These are phyloP conservation scores for Alternaria infectoria DNA, from an alignment of 2,329 filamentous ascomycete genomes.

Conservation along the genomic window DNA sequence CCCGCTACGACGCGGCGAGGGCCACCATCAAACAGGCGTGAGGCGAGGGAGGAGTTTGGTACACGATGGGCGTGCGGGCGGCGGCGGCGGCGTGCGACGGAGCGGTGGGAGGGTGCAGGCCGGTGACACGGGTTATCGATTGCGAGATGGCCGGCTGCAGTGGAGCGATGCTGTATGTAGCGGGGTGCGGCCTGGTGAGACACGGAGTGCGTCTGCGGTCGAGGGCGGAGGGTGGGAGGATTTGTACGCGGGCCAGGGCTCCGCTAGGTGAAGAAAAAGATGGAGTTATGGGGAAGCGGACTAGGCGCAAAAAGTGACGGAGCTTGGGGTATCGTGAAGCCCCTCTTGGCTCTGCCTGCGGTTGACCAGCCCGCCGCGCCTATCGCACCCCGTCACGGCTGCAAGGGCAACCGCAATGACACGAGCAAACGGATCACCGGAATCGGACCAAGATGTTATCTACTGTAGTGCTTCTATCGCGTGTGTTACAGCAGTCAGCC, in stretches of 20 bases:
- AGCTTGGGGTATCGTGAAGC: conserved; percentile 9
- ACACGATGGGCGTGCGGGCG: neutral
- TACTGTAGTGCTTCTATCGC: neutral
- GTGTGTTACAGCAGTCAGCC: conserved; percentile 19
- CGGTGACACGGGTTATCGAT: neutral
- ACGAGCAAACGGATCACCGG: neutral
- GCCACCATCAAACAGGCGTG: conserved; percentile 15
- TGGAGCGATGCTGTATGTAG: conserved; percentile 7
- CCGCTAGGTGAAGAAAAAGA: neutral
- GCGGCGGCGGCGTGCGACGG: neutral
- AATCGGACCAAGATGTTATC: neutral
- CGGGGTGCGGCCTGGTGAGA: conserved; percentile 3
- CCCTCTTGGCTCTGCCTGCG: conserved; percentile 4
- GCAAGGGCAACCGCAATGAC: neutral
- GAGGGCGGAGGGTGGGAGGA: neutral
- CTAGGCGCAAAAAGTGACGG: conserved; percentile 10
- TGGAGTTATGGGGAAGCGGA: conserved; percentile 7
- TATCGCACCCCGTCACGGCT: neutral
- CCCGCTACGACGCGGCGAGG: conserved; percentile 21
- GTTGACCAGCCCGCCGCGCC: neutral
- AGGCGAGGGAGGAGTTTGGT: neutral
- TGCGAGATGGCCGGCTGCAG: conserved; percentile 9
- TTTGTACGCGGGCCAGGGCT: neutral
- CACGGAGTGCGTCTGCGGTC: neutral
- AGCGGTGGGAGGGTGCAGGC: conserved; percentile 9